Evolutionary conservation across 75 land plant genomes (phyloP), one percentile per base, ranked within the genome.

Genomic region (Pinus albicaulis): DNA sequence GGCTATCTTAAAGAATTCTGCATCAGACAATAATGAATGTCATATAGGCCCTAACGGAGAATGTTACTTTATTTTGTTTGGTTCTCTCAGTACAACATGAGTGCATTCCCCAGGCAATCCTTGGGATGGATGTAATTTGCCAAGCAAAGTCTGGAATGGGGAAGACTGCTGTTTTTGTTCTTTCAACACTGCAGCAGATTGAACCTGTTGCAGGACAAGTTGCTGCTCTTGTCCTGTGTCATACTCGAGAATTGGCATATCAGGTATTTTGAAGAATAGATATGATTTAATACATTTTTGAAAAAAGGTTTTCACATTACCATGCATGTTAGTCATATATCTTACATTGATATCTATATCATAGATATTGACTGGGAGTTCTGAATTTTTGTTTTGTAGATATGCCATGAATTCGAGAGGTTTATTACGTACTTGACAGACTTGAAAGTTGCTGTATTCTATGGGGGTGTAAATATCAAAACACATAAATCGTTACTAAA

Each of bases 91-190:
- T 97, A 66, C 99, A 97, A 95, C 98, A 94, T 76, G 99, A 97
- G 65, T 97, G 99, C 78, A 97, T 97, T 6, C 99, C 99, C 59
- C 99, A 95, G 86, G 99, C 99, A 14, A 97, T 97, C 56, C 79
- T 97, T 77, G 99, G 99, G 59, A 97, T 97, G 99, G 99, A 97
- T 89, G 99, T 97, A 11, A 95, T 97, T 62, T 97, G 99, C 63
- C 99, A 97, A 87, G 99, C 99, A 20, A 97, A 97, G 74, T 97
- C 99, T 65, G 99, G 99, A 36, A 97, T 97, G 99, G 99, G 99
- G 5, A 97, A 97, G 70, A 97, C 99, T 78, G 99, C 99, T 24
- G 99, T 97, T 2, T 97, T 97, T 84, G 99, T 97, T 10, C 91
- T 97, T 1, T 97, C 99, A 56, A 92, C 98, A 12, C 57, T 97